phyloP scores from a whole-genome alignment of 495 filamentous ascomycete genomes.

The Penicillium macrosclerotiorum region DNA sequence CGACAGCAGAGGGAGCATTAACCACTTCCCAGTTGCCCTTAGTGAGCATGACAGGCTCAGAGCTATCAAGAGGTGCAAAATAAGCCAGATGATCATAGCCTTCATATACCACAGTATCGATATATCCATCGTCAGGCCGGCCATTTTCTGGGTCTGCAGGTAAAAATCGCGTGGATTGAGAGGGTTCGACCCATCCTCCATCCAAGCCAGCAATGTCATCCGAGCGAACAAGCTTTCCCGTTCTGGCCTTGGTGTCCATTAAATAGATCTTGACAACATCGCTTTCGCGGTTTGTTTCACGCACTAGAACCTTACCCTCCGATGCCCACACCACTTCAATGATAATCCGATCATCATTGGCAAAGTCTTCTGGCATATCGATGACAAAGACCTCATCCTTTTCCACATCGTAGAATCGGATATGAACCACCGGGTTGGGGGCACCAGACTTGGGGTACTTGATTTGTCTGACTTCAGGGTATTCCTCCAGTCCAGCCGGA shows the following conservation, averaged over 20 bases:
- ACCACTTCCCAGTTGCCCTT: slow-evolving; percentile 93
- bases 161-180: slow-evolving; percentile 80
- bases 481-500: slow-evolving; percentile 72
- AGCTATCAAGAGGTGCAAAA: slow-evolving; percentile 85
- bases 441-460: slow-evolving; percentile 97
- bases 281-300: slow-evolving; percentile 92
- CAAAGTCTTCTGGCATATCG: slow-evolving; percentile 72
- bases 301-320: slow-evolving; percentile 70
- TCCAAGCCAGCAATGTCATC: slow-evolving; percentile 78
- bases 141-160: slow-evolving; percentile 79
- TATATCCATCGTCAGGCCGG: slow-evolving; percentile 79
- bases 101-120: slow-evolving; percentile 85
- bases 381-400: slow-evolving; percentile 77
- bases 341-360: slow-evolving; percentile 80
- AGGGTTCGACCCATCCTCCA: slow-evolving; percentile 96
- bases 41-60: slow-evolving; percentile 78
- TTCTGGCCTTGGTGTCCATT: slow-evolving; percentile 72
- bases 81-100: slow-evolving; percentile 91
- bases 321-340: slow-evolving; percentile 93
- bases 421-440: slow-evolving; percentile 83
- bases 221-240: slow-evolving; percentile 75
- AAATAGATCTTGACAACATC: slow-evolving; percentile 83
- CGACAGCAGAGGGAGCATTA: slow-evolving; percentile 81
- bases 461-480: slow-evolving; percentile 86
- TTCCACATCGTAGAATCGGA: slow-evolving; percentile 87